Percentiles rank a stretch among this genome's conserved stretches.
These are phyloP conservation scores for Entrophospora sp. DNA, from an alignment of 192 early-diverging fungal genomes.

Conservation along the genomic window DNA sequence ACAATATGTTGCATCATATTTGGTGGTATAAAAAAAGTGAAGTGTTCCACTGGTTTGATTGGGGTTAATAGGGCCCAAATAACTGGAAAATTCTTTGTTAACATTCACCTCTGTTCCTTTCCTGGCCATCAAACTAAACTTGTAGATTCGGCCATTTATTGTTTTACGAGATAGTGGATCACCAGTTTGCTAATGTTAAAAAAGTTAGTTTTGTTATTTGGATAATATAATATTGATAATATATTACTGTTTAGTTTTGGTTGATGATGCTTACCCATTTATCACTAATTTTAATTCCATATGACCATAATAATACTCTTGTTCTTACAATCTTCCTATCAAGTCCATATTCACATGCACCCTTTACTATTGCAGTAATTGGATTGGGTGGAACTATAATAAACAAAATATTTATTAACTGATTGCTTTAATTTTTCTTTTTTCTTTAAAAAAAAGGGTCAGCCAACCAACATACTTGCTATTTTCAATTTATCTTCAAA, in stretches of 20 bases:
- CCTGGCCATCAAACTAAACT: conserved; percentile 2
- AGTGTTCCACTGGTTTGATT: no score
- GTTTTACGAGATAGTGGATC: conserved; percentile 16
- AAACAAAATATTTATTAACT: background rate
- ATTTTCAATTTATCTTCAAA: no score
- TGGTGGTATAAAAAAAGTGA: no score
- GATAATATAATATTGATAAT: no score
- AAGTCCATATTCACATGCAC: background rate
- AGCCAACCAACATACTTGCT: background rate
- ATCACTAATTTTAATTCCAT: background rate
- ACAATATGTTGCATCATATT: conserved; percentile 5
- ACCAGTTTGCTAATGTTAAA: background rate
- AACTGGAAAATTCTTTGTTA: background rate
- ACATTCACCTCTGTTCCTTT: background rate
- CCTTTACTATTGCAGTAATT: background rate
- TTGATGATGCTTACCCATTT: conserved; percentile 2
- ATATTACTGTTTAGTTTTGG: no score
- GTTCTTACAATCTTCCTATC: background rate
- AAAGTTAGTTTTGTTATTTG: background rate
- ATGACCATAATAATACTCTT: conserved; percentile 1
- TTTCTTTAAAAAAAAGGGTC: background rate
- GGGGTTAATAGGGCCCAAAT: background rate
- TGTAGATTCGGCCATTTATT: background rate
- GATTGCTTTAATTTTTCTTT: background rate
- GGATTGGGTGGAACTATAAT: background rate